Percentiles rank a stretch among this genome's conserved stretches.
These are phyloP conservation scores for Obelidium mucronatum DNA, from an alignment of 192 early-diverging fungal species.

Conservation along the genomic window DNA sequence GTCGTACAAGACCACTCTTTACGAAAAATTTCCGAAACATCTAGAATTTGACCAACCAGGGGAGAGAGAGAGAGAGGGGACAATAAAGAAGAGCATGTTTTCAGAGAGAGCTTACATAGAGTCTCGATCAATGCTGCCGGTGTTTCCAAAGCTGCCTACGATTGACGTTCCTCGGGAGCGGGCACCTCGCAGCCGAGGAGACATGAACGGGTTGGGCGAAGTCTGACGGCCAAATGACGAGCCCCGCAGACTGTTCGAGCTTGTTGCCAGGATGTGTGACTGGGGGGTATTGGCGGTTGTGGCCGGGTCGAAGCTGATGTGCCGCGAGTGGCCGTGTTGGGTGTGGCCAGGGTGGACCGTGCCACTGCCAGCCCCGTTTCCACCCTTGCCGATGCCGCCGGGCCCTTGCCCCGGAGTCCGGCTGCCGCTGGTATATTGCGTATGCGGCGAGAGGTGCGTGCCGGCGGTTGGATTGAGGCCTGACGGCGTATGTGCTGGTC, in stretches of 20 bases:
- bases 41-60: background rate
- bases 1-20: background rate
- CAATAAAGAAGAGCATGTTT: background rate
- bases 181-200: background rate
- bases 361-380: background rate
- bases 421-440: too few species aligned
- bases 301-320: background rate
- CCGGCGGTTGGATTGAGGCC: too few species aligned
- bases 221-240: background rate
- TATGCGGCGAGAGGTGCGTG: too few species aligned
- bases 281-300: background rate
- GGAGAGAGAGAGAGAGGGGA: background rate
- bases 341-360: background rate
- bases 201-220: background rate
- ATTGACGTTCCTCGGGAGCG: background rate
- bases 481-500: too few species aligned
- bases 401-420: too few species aligned
- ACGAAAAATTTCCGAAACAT: slow-evolving; percentile 5
- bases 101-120: slow-evolving; percentile 12
- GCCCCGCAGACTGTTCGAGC: too few species aligned
- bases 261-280: background rate
- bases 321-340: too few species aligned
- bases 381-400: too few species aligned
- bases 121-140: slow-evolving; percentile 26
- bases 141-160: slow-evolving; percentile 6